These are phyloP conservation scores for Fusarium globosum DNA, from an alignment of 2,329 filamentous ascomycete species.

Conservation along the genomic window DNA sequence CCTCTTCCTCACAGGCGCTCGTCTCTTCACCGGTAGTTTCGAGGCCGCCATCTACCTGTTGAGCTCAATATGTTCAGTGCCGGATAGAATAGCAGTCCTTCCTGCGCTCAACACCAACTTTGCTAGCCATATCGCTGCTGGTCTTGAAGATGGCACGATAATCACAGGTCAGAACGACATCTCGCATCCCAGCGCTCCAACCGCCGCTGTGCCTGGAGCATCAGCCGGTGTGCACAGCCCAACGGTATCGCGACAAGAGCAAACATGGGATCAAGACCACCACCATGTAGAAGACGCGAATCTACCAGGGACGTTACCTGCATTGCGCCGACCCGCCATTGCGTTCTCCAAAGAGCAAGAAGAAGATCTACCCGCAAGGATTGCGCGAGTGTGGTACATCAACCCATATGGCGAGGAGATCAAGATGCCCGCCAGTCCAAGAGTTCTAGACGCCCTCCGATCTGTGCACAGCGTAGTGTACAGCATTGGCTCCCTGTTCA, in stretches of 20 bases:
- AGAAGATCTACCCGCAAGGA: slow-evolving; percentile 80
- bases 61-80: slow-evolving; percentile 86
- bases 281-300: slow-evolving; percentile 83
- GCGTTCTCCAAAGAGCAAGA: slow-evolving; percentile 81
- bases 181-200: slow-evolving; percentile 80
- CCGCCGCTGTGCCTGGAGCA: slow-evolving; percentile 52
- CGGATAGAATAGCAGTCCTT: slow-evolving; percentile 79
- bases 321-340: slow-evolving; percentile 83
- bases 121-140: slow-evolving; percentile 91
- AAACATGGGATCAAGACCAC: slow-evolving; percentile 64
- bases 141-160: slow-evolving; percentile 77
- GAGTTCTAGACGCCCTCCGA: slow-evolving; percentile 76
- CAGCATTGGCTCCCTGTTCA: slow-evolving; percentile 94
- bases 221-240: slow-evolving; percentile 47
- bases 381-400: slow-evolving; percentile 93
- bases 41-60: slow-evolving; percentile 93
- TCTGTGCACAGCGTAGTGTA: slow-evolving; percentile 80
- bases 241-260: slow-evolving; percentile 55
- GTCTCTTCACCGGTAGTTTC: slow-evolving; percentile 91
- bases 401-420: slow-evolving; percentile 99
- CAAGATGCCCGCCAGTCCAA: slow-evolving; percentile 82
- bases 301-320: slow-evolving; percentile 82
- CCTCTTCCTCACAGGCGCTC: slow-evolving; percentile 83
- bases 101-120: slow-evolving; percentile 96
- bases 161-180: slow-evolving; percentile 96